phyloP scores from a whole-genome alignment of 176 grass and related monocot genomes.

The Rhynchospora tenuis region DNA sequence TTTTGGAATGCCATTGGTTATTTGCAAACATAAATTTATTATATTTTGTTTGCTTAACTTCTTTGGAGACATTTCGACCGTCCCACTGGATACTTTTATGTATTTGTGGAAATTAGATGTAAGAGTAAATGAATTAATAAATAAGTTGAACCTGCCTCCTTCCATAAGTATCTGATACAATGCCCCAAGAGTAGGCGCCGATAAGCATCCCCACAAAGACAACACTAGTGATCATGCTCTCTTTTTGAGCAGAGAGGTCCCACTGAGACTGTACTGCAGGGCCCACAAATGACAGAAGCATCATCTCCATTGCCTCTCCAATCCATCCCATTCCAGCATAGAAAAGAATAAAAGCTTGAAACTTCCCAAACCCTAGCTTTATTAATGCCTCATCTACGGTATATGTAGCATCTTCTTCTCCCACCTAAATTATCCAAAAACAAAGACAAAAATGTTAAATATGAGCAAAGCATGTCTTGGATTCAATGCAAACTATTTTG shows the following conservation, averaged over 20 bases:
- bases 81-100: not conserved
- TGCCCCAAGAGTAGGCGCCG: conserved; percentile 85
- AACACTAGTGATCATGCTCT: conserved; percentile 91
- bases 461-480: not conserved
- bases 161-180: conserved; percentile 86
- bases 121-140: not conserved
- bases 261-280: conserved; percentile 81
- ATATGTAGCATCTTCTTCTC: conserved; percentile 61
- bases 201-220: conserved; percentile 89
- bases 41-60: not conserved
- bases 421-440: conserved; percentile 32
- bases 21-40: not conserved
- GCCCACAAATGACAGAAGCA: conserved; percentile 91
- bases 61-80: not conserved
- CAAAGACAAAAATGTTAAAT: not conserved
- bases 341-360: conserved; percentile 63
- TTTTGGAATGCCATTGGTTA: not conserved
- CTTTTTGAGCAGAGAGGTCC: conserved; percentile 72
- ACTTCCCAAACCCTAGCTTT: conserved; percentile 72
- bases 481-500: not conserved
- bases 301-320: conserved; percentile 97
- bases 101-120: not conserved
- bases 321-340: conserved; percentile 85
- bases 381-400: conserved; percentile 69
- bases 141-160: conserved; percentile 86